These are phyloP conservation scores for Cadophora malorum DNA, from an alignment of 2,329 filamentous ascomycete species.

Conservation along the genomic window DNA sequence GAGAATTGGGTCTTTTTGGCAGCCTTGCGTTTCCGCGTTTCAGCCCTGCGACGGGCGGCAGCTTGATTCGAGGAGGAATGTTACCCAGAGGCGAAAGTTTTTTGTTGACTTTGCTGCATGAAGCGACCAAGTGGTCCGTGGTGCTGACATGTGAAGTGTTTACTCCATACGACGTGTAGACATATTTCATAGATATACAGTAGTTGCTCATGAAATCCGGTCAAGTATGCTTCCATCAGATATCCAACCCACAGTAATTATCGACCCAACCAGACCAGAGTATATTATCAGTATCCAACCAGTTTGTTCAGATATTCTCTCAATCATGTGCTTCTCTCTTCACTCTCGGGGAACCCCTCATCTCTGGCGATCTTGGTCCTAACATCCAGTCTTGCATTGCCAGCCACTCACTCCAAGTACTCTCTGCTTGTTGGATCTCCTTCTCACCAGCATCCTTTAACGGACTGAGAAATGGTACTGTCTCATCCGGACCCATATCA, in stretches of 20 bases:
- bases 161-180: background rate
- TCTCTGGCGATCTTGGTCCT: slow-evolving; percentile 59
- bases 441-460: slow-evolving; percentile 77
- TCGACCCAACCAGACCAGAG: no score
- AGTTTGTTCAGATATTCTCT: background rate
- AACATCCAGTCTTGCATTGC: slow-evolving; percentile 99
- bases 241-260: slow-evolving; percentile 14
- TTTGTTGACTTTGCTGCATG: background rate
- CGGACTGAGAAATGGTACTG: slow-evolving; percentile 84
- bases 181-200: slow-evolving; percentile 8
- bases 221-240: background rate
- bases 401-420: slow-evolving; percentile 91
- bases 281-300: background rate
- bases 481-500: slow-evolving; percentile 84
- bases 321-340: slow-evolving; percentile 35
- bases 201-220: background rate
- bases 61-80: background rate
- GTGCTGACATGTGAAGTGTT: background rate
- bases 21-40: slow-evolving; percentile 7
- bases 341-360: slow-evolving; percentile 24
- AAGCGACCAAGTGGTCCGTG: background rate
- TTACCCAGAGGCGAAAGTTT: background rate
- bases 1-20: background rate
- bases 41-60: slow-evolving; percentile 5
- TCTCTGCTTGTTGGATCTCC: slow-evolving; percentile 84